These are phyloP conservation scores for Puccinellia tenuiflora DNA, from an alignment of 176 grass and related monocot genomes.

Conservation along the genomic window DNA sequence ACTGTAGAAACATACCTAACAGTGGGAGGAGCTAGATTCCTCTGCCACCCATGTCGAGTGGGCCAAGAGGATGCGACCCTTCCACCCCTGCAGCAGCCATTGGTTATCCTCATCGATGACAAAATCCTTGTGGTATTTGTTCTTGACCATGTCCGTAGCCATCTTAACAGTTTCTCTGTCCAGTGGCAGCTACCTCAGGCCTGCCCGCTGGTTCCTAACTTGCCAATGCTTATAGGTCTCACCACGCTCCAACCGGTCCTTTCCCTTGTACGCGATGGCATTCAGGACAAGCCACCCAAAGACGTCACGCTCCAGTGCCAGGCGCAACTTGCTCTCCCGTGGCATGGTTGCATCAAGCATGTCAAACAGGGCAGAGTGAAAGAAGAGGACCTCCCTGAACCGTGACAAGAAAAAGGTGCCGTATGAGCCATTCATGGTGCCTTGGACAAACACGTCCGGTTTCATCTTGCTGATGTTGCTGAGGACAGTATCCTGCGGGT, in stretches of 20 bases:
- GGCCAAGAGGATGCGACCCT: slow-evolving; percentile 37
- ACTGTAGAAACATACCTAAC: neutral
- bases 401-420: slow-evolving; percentile 44
- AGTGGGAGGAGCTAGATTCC: neutral
- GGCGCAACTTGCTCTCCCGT: slow-evolving; percentile 26
- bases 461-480: slow-evolving; percentile 37
- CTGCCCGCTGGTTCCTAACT: slow-evolving; percentile 27
- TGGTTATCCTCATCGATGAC: slow-evolving; percentile 30
- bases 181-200: slow-evolving; percentile 37
- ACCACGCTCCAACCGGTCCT: slow-evolving; percentile 38
- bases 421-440: slow-evolving; percentile 21
- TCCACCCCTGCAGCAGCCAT: slow-evolving; percentile 57
- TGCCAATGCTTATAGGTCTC: slow-evolving; percentile 61
- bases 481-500: slow-evolving; percentile 34
- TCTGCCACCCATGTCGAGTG: slow-evolving; percentile 38
- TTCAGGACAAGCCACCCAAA: slow-evolving; percentile 36
- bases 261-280: slow-evolving; percentile 38
- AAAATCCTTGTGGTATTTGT: slow-evolving; percentile 46
- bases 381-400: slow-evolving; percentile 42
- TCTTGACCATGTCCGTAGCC: slow-evolving; percentile 29
- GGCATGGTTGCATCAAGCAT: slow-evolving; percentile 48
- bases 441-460: slow-evolving; percentile 36
- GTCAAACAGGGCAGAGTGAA: slow-evolving; percentile 39
- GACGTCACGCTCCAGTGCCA: slow-evolving; percentile 33
- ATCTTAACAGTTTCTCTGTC: slow-evolving; percentile 18